These are phyloP conservation scores for Takashimella koratensis DNA, from an alignment of 1,284 basidiomycete genomes.

Conservation along the genomic window DNA sequence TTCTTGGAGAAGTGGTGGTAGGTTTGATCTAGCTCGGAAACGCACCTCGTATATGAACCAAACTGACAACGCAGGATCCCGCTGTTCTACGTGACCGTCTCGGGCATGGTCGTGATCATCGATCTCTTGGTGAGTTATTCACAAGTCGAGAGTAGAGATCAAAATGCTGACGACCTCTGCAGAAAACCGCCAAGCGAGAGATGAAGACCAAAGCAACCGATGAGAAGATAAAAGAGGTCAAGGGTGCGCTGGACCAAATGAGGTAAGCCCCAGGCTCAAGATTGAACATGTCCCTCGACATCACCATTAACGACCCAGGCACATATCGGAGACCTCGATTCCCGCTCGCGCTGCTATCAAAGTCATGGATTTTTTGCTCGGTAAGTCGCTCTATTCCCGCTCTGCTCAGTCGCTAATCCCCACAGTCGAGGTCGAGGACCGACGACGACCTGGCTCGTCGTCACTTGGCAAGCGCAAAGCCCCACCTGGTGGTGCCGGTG, in stretches of 20 bases:
- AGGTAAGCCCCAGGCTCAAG: conserved; percentile 19
- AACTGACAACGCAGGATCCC: conserved; percentile 25
- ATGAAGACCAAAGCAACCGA: conserved; percentile 42
- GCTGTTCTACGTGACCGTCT: conserved; percentile 47
- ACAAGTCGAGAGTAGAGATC: neutral
- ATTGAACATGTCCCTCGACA: neutral
- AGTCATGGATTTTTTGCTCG: conserved; percentile 49
- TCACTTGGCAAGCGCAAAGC: conserved; percentile 44
- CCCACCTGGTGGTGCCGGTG: neutral
- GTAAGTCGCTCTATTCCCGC: conserved; percentile 18
- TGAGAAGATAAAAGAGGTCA: conserved; percentile 46
- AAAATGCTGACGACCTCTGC: neutral
- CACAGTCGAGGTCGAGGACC: conserved; percentile 46
- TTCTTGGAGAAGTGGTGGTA: conserved; percentile 51
- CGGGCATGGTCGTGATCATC: conserved; percentile 48
- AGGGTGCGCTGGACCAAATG: conserved; percentile 43
- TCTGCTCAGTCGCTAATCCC: neutral
- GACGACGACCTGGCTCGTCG: conserved; percentile 31
- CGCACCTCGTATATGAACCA: neutral
- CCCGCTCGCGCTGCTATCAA: conserved; percentile 47
- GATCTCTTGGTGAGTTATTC: conserved; percentile 41
- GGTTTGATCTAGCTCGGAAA: conserved; percentile 5
- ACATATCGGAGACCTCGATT: conserved; percentile 45
- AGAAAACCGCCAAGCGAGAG: conserved; percentile 35
- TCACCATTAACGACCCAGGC: conserved; percentile 20